Conservation (phyloP, 2,329 filamentous ascomycete species). For the Exophiala bonariae region DNA sequence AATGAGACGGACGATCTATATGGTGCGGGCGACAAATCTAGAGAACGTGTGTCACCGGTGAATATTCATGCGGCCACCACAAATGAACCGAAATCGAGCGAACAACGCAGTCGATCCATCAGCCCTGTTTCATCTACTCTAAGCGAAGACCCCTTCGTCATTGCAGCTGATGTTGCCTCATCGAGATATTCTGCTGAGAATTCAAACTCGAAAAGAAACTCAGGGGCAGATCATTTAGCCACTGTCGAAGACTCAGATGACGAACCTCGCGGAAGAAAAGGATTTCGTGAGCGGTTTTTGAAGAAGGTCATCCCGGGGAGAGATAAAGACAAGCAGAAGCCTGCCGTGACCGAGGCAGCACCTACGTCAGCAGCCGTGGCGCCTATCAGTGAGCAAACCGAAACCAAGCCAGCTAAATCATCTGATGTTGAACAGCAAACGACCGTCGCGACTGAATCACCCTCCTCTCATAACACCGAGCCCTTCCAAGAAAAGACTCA, state of each 20-base stretch:
- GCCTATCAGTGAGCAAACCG: background rate
- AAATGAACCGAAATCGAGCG: background rate
- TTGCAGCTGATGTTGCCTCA: slow-evolving; percentile 22
- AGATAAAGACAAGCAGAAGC: slow-evolving; percentile 19
- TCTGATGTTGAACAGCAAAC: background rate
- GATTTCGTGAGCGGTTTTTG: slow-evolving; percentile 22
- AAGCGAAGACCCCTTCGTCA: slow-evolving; percentile 21
- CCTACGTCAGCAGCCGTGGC: slow-evolving; percentile 6
- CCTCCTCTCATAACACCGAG: slow-evolving; percentile 10
- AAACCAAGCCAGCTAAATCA: background rate
- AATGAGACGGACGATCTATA: slow-evolving; percentile 29
- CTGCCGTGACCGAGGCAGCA: slow-evolving; percentile 1
- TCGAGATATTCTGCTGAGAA: slow-evolving; percentile 20
- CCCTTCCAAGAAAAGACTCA: slow-evolving; percentile 14
- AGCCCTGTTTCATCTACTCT: slow-evolving; percentile 22
- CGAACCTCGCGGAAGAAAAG: slow-evolving; percentile 23
- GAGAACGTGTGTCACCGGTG: slow-evolving; percentile 15
- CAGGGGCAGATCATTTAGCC: slow-evolving; percentile 14
- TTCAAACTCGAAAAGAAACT: slow-evolving; percentile 15
- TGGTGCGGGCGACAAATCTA: slow-evolving; percentile 16
- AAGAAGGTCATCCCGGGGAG: slow-evolving; percentile 24
- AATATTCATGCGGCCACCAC: slow-evolving; percentile 9
- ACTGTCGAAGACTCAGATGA: slow-evolving; percentile 16
- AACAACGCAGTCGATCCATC: slow-evolving; percentile 17
- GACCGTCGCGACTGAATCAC: background rate